Percentiles rank a stretch among this genome's conserved stretches.
phyloP scores from a whole-genome alignment of 768 basidiomycete genomes.

The Kwoniella dejecticola region DNA sequence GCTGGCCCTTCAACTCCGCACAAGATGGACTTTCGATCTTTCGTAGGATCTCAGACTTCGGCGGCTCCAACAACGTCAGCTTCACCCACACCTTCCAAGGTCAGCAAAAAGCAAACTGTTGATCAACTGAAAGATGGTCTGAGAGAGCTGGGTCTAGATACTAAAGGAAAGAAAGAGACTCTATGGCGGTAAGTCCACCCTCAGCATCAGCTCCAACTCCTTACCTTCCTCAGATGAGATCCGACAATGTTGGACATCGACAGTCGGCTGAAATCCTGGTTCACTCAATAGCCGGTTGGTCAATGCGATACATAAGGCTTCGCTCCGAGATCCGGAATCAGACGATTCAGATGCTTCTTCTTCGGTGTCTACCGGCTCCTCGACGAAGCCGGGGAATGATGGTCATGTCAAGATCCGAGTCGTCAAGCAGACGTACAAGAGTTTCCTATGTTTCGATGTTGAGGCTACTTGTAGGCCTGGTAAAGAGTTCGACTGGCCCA shows the following conservation, averaged over 20 bases:
- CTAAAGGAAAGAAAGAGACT: constrained; percentile 56
- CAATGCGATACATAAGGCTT: constrained; percentile 3
- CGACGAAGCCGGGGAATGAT: background rate
- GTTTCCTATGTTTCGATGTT: constrained; percentile 80
- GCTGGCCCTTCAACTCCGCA: constrained; percentile 6
- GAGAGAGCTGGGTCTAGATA: constrained; percentile 47
- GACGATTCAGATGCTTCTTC: constrained; percentile 10
- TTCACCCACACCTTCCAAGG: constrained; percentile 15
- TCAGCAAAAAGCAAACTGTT: constrained; percentile 47
- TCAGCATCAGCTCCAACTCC: background rate
- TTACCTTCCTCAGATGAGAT: background rate
- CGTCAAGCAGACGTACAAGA: constrained; percentile 61
- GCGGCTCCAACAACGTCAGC: too few species aligned
- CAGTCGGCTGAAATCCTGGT: too few species aligned
- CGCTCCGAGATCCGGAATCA: constrained; percentile 6
- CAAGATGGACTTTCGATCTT: too few species aligned
- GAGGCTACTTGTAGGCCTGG: constrained; percentile 59
- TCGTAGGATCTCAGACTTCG: too few species aligned
- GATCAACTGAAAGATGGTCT: constrained; percentile 50
- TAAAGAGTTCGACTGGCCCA: constrained; percentile 77
- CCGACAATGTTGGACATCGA: too few species aligned
- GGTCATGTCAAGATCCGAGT: background rate
- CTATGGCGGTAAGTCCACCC: constrained; percentile 48
- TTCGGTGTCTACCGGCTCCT: too few species aligned
- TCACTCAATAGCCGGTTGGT: constrained; percentile 21